These are phyloP conservation scores for Saccharomycopsis malanga DNA, from an alignment of 805 yeast species.

Conservation along the genomic window DNA sequence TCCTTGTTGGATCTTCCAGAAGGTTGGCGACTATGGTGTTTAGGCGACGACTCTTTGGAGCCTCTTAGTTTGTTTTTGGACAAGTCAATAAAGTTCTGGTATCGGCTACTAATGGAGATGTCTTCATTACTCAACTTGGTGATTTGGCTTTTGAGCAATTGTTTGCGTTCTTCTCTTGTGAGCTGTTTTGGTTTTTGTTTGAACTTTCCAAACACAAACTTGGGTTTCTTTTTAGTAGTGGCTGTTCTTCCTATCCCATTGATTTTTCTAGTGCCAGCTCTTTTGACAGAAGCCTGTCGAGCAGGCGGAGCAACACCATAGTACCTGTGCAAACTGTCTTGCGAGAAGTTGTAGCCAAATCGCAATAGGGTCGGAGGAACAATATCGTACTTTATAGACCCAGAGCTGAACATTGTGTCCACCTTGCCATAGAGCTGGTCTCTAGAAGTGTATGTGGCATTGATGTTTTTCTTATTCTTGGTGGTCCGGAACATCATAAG, in stretches of 20 bases:
- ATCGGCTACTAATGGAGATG: conserved; percentile 6
- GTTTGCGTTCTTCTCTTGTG: conserved; percentile 14
- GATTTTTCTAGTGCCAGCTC: not conserved
- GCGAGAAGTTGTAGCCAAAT: conserved; percentile 14
- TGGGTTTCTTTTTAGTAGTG: conserved; percentile 10
- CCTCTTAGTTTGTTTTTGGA: not conserved
- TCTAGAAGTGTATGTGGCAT: not conserved
- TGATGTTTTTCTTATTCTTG: not conserved
- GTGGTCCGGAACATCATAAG: conserved; percentile 7
- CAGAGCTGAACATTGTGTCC: not conserved
- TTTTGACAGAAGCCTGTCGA: not conserved
- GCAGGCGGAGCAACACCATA: conserved; percentile 5
- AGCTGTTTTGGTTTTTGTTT: conserved; percentile 1
- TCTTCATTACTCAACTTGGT: conserved; percentile 11
- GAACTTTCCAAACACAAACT: conserved; percentile 10
- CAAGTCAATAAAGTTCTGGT: conserved; percentile 14
- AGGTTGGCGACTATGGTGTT: not conserved
- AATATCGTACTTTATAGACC: conserved; percentile 6
- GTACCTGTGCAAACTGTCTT: conserved; percentile 12
- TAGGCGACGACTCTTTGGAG: not conserved
- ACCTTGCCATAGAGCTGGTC: conserved; percentile 2
- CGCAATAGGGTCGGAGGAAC: conserved; percentile 10
- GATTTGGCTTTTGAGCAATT: conserved; percentile 13
- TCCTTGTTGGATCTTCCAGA: conserved; percentile 3
- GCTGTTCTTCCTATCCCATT: conserved; percentile 4